Base-by-base conservation (phyloP, 139 green algal species). In the Chlamydomonas eustigma region DNA sequence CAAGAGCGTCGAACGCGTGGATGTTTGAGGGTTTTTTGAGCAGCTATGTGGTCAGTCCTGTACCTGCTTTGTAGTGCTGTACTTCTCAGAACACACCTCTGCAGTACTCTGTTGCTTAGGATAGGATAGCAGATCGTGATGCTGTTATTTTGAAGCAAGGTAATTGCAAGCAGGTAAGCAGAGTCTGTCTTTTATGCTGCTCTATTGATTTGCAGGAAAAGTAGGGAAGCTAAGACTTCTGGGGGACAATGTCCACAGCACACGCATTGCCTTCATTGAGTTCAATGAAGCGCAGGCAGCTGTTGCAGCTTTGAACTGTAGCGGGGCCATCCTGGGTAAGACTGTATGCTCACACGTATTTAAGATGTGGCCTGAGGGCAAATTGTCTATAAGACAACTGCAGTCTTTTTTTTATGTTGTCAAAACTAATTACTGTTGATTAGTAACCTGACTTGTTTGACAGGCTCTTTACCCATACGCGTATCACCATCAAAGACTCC, bases 181-280 rank as follows among this genome's bases (percentile, higher is more conserved):
- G n/a, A n/a, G n/a, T n/a, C n/a, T n/a, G n/a, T n/a, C n/a, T n/a
- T n/a, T n/a, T n/a, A n/a, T n/a, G n/a, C n/a, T n/a, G n/a, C n/a
- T n/a, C n/a, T n/a, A n/a, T n/a, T n/a, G n/a, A n/a, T n/a, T n/a
- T n/a, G n/a, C n/a, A 93, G 88, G 91, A 36, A 85, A 88, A 37
- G 90, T 98, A 1, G 80, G 76, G 34, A 90, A 91, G 52, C 86
- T 97, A 4, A 83, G 94, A 24, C 81, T 98, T 51, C 81, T 98
- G 39, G 94, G 93, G 3, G 94, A 98, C 85, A 85, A 88, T 22
- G 84, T 93, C 25, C 93, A 97, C 73, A 77, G 85, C 58, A 96
- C 91, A 12, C 91, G 95, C 58, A 98, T 98, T 50, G 95, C 95
- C 0, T 98, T 98, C 80, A 84, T 98, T 3, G 95, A 98, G 80